phyloP scores from a whole-genome alignment of 2,329 filamentous ascomycete species.

The Phaeoacremonium minimum region DNA sequence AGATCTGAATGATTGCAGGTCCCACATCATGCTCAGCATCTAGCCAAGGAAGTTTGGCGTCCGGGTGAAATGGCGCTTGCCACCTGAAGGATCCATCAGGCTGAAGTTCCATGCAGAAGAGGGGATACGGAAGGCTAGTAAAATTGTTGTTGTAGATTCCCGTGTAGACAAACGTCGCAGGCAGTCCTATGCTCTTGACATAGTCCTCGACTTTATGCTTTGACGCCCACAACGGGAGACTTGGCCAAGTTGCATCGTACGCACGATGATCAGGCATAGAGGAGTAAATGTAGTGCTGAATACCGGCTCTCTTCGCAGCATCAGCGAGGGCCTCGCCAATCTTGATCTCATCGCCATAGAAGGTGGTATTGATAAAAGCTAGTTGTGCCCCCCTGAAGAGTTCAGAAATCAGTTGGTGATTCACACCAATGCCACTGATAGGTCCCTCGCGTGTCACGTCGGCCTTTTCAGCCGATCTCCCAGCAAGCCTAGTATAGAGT shows the following conservation, averaged over 20 bases:
- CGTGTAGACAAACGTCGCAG: conserved; percentile 90
- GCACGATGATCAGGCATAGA: conserved; percentile 93
- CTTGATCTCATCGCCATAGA: conserved; percentile 89
- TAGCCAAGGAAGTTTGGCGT: conserved; percentile 87
- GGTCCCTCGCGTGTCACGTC: conserved; percentile 66
- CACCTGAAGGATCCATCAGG: conserved; percentile 82
- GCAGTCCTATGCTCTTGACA: conserved; percentile 74
- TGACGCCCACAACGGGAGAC: conserved; percentile 82
- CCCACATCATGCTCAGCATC: conserved; percentile 96
- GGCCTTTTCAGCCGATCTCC: conserved; percentile 36
- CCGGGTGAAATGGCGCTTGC: conserved; percentile 89
- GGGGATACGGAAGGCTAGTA: conserved; percentile 83
- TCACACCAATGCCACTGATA: conserved; percentile 63
- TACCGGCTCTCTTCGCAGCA: conserved; percentile 76
- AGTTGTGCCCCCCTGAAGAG: conserved; percentile 82
- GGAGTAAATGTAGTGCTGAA: conserved; percentile 92
- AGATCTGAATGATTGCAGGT: conserved; percentile 84
- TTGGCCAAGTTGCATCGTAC: conserved; percentile 73
- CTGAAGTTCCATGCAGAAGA: conserved; percentile 92
- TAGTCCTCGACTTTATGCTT: conserved; percentile 95
- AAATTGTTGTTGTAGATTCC: conserved; percentile 99
- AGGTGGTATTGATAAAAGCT: conserved; percentile 97
- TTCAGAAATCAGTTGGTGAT: conserved; percentile 66
- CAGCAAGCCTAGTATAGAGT: conserved; percentile 49
- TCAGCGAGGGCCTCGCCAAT: conserved; percentile 88